A percentile compares a stretch with the other conserved stretches of the same genome.
Evolutionary conservation across 2,329 filamentous ascomycete genomes (phyloP).

Genomic region (Cryphonectria parasitica): DNA sequence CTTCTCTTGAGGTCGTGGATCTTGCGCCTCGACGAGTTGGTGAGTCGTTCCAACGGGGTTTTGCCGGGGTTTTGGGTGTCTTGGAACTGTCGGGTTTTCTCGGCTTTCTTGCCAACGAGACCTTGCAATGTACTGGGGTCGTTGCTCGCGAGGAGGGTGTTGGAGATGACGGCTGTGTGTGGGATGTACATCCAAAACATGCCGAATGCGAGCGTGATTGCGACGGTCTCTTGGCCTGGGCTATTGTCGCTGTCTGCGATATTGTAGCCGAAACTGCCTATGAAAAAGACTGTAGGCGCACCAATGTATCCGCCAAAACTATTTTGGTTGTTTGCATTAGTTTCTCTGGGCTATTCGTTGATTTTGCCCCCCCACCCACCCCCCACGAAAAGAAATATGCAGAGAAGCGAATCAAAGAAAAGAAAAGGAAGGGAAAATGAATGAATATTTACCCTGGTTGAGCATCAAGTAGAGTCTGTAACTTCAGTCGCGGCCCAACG

Average conservation of each 20-base stretch:
- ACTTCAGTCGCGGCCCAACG: neutral
- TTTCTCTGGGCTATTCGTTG: neutral
- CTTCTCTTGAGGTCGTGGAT: neutral
- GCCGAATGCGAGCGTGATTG: constrained; percentile 15
- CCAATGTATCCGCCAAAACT: constrained; percentile 35
- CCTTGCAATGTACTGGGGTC: constrained; percentile 37
- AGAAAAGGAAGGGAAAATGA: neutral
- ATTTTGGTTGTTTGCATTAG: neutral
- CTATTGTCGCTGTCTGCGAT: constrained; percentile 30
- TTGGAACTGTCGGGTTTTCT: neutral
- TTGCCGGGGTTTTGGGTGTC: neutral
- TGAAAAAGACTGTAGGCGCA: constrained; percentile 36
- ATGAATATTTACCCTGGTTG: constrained; percentile 8
- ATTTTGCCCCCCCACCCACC: too few relatives aligned
- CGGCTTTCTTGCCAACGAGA: neutral
- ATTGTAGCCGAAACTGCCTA: constrained; percentile 36
- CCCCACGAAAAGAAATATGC: neutral
- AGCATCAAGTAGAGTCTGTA: constrained; percentile 16
- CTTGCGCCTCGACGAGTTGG: neutral
- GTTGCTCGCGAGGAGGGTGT: constrained; percentile 35
- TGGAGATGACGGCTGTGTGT: constrained; percentile 36
- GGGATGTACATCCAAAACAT: constrained; percentile 34
- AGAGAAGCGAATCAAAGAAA: neutral
- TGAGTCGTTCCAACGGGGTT: neutral
- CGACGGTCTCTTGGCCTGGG: constrained; percentile 32